Conservation (phyloP, 164 flowering plant species). For the Dillenia suffruticosa region DNA sequence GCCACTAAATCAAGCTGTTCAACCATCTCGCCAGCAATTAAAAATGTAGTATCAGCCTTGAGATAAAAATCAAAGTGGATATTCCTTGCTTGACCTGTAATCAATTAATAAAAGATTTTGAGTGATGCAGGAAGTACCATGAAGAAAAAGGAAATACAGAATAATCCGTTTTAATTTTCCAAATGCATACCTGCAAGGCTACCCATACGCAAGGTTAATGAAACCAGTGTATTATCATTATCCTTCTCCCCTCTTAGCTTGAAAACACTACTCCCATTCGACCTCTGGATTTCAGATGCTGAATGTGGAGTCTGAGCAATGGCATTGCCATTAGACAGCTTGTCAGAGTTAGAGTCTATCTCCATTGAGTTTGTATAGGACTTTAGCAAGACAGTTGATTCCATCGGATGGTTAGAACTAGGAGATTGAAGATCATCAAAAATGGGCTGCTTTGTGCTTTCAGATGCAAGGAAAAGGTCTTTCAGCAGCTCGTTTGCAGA, state of each 20-base stretch:
- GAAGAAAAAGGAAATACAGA: not conserved
- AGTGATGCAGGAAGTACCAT: not conserved
- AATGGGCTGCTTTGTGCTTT: constrained; percentile 20
- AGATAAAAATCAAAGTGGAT: constrained; percentile 64
- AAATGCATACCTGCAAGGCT: constrained; percentile 34
- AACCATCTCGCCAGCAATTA: constrained; percentile 77
- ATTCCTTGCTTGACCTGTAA: constrained; percentile 49
- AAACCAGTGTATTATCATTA: constrained; percentile 36
- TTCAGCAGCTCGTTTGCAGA: constrained; percentile 64
- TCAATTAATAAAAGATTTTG: not conserved
- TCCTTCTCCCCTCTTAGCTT: constrained; percentile 42
- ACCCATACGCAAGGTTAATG: constrained; percentile 49
- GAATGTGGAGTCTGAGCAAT: constrained; percentile 14
- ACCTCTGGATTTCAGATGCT: constrained; percentile 33
- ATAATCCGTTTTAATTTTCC: no score
- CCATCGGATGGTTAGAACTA: constrained; percentile 2
- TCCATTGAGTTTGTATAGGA: constrained; percentile 48
- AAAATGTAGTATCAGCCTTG: constrained; percentile 52
- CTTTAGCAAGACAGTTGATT: constrained; percentile 11
- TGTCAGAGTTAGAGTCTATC: constrained; percentile 37
- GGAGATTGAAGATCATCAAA: constrained; percentile 22
- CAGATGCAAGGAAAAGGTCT: constrained; percentile 55
- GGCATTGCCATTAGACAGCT: constrained; percentile 16
- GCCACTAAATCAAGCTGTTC: constrained; percentile 52
- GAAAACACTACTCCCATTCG: constrained; percentile 40